Evolutionary conservation across 148 eudicot genomes (phyloP), one percentile per base, ranked within the genome.

Genomic region (Heliosperma pusillum): DNA sequence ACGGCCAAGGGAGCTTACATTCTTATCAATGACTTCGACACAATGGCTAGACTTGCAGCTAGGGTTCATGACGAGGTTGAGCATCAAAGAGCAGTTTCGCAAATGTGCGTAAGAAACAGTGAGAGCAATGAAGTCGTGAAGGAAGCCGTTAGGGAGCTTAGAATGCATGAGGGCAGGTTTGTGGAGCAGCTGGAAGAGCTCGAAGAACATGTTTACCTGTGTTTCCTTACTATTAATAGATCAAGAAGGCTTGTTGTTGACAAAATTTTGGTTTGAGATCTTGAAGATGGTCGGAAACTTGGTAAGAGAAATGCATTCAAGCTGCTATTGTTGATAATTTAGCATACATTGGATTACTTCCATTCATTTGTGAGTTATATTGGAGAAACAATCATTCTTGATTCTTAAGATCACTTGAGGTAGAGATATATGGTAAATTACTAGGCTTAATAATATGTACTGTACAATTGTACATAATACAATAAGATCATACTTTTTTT

Each of bases 151-250:
- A 84, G 80, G 79, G 90, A 87, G 73, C 80, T 93, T 29, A 65
- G 71, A 52, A 74, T 72, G 59, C 79, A 86, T 52, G 87, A 87
- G 19, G 50, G 40, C 19, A 55, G 84, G 58, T 88, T 91, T 53
- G 24, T 76, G 78, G 88, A 91, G 72, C 88, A 93, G 53, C 59
- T 91, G 30, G 83, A 91, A 52, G 98, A 91, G 79, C 90, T 93
- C 59, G 92, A 93, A 81, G 87, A 88, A 73, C 91, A 86, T 73
- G 77, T 89, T 16, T 88, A 87, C 78, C 71, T 91, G 80, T 89
- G 97, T 80, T 83, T 91, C 40, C 89, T 88, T 30, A 84, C 83
- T 5, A 88, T 93, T 68, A 91, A 88, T 76, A 83, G 88, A 74
- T 86, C 98, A 70, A 88, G 93, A 72, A 87, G 69, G 79, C 80